Evolutionary conservation across 2,329 filamentous ascomycete genomes (phyloP).

Genomic region (Pseudocercospora cruenta): DNA sequence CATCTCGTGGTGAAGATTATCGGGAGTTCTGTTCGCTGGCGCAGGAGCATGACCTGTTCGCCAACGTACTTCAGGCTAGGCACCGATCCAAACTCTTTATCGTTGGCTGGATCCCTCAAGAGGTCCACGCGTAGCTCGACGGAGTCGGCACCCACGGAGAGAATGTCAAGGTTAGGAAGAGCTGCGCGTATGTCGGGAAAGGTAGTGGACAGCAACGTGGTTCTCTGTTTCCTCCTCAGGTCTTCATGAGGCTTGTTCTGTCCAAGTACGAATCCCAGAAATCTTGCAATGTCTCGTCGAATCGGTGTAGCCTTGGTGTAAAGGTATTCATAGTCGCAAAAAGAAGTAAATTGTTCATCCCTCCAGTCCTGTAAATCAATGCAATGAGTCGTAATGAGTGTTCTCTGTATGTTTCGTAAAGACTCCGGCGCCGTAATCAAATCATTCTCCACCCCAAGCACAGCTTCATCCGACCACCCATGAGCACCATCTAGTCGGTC

Average conservation of each 20-base stretch:
- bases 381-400: slow-evolving; percentile 77
- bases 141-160: slow-evolving; percentile 83
- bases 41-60: slow-evolving; percentile 80
- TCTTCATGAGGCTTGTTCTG: slow-evolving; percentile 79
- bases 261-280: slow-evolving; percentile 77
- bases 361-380: slow-evolving; percentile 65
- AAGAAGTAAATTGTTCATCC: slow-evolving; percentile 63
- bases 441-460: slow-evolving; percentile 66
- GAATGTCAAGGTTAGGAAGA: slow-evolving; percentile 80
- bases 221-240: slow-evolving; percentile 75
- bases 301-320: slow-evolving; percentile 75
- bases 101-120: slow-evolving; percentile 68
- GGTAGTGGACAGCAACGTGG: slow-evolving; percentile 84
- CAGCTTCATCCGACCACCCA: slow-evolving; percentile 62
- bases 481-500: slow-evolving; percentile 59
- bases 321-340: slow-evolving; percentile 84
- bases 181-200: slow-evolving; percentile 84
- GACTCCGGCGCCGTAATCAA: slow-evolving; percentile 62
- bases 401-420: slow-evolving; percentile 60
- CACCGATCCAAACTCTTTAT: slow-evolving; percentile 65
- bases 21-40: slow-evolving; percentile 83
- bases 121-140: slow-evolving; percentile 85
- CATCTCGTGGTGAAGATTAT: slow-evolving; percentile 88
- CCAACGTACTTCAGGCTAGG: slow-evolving; percentile 84
- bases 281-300: slow-evolving; percentile 75